Conservation (phyloP, 805 yeast species). For the Kluyveromyces nonfermentans region DNA sequence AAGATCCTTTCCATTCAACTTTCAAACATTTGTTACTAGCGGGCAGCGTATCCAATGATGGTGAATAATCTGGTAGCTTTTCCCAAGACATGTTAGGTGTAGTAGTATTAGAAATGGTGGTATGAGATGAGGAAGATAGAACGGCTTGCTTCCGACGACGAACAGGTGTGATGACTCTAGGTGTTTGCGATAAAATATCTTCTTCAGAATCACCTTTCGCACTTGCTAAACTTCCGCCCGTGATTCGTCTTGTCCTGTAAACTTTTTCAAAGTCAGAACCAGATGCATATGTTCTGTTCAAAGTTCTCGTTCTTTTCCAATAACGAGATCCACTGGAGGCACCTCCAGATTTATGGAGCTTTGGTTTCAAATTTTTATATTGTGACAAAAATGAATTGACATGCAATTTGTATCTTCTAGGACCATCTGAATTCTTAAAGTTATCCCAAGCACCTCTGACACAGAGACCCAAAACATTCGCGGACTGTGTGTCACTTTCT, state of each 20-base stretch:
- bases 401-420: constrained; percentile 5
- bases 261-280: constrained; percentile 11
- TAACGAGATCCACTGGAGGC: not conserved
- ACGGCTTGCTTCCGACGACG: constrained; percentile 13
- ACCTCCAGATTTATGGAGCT: not conserved
- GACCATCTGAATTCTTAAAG: not conserved
- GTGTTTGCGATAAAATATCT: constrained; percentile 6
- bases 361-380: constrained; percentile 11
- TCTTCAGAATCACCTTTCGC: constrained; percentile 5
- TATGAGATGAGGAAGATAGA: constrained; percentile 24
- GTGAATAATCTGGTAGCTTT: constrained; percentile 75
- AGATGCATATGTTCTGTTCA: constrained; percentile 4
- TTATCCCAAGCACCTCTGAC: constrained; percentile 16
- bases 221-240: constrained; percentile 2
- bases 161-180: constrained; percentile 20
- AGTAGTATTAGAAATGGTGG: constrained; percentile 24
- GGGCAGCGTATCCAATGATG: constrained; percentile 57
- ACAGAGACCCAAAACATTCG: constrained; percentile 5
- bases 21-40: constrained; percentile 57
- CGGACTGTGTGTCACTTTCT: not conserved
- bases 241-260: constrained; percentile 16
- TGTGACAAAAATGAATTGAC: constrained; percentile 16
- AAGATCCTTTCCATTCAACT: constrained; percentile 97
- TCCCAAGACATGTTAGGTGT: constrained; percentile 53
- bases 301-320: not conserved